Evolutionary conservation across 2,329 filamentous ascomycete genomes (phyloP), one percentile per base, ranked within the genome.

Genomic region (Cryphonectria nitschkei): DNA sequence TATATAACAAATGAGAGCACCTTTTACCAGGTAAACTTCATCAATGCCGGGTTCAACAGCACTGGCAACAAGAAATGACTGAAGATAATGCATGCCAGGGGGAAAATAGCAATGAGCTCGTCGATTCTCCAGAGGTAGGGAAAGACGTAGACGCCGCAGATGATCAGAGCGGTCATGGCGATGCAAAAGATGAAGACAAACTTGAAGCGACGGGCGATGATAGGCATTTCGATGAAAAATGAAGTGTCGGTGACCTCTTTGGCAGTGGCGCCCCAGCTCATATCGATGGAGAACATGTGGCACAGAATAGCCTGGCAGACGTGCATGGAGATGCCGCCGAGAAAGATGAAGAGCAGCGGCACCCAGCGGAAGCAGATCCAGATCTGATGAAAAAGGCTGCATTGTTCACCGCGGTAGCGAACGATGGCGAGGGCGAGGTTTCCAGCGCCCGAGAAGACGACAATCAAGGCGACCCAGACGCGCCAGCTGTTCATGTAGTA

Each of bases 201-300:
- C 4, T 65, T 65, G 39, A 64, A 64, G 32, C 39, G 37, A n/a
- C 61, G 61, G n/a, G 95, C 79, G 56, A 97, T 92, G 78, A 92
- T 92, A 46, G 92, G 91, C 26, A 95, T 88, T 78, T 96, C 93
- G 72, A 93, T 92, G 82, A 95, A 95, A 82, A 97, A 97, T 80
- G 93, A 92, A 37, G 92, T 91, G 77, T 92, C 90, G 76, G 94
- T 91, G 65, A 89, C 88, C 82, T 97, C 94, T 82, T 97, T 97
- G 56, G 90, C 88, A 0, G 94, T 97, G 1, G 93, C 90, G 66
- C 93, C 93, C 93, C 93, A 96, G 3, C 88, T 89, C 91, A 96
- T 95, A 81, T 96, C 87, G 78, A 95, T 89, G 82, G 93, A 89
- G 79, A 96, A 93, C 88, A 96, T 93, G 83, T 97, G 94, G 5